phyloP scores from a whole-genome alignment of 2,329 filamentous ascomycete genomes.

The Rhynchosporium graminicola region DNA sequence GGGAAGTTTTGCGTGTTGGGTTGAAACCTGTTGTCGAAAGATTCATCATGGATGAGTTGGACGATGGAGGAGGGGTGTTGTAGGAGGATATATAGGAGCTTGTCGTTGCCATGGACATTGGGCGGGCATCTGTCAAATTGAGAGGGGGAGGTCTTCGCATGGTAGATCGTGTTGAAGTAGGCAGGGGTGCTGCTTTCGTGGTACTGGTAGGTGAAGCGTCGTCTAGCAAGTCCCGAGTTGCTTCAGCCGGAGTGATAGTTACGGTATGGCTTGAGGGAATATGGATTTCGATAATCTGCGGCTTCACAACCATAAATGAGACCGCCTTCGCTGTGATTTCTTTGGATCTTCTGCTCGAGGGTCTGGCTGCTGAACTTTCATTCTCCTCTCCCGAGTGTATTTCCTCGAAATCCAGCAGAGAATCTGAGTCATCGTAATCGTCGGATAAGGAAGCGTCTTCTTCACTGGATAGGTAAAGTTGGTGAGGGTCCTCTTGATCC shows the following conservation, averaged over 20 bases:
- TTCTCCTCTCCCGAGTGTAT: constrained; percentile 33
- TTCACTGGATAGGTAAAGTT: constrained; percentile 65
- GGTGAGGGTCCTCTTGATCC: constrained; percentile 48
- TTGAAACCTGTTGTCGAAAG: constrained; percentile 12
- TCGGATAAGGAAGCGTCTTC: constrained; percentile 66
- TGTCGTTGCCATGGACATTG: constrained; percentile 30
- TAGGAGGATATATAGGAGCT: constrained; percentile 20
- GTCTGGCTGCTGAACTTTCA: constrained; percentile 31
- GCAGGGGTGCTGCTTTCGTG: constrained; percentile 13
- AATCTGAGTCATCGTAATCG: constrained; percentile 59
- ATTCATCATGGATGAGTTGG: constrained; percentile 17
- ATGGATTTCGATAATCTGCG: constrained; percentile 43
- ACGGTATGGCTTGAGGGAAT: constrained; percentile 21
- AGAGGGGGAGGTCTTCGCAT: constrained; percentile 29
- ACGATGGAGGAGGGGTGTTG: constrained; percentile 11
- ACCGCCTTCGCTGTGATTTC: constrained; percentile 60
- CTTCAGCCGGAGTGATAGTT: constrained; percentile 8
- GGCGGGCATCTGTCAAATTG: constrained; percentile 25
- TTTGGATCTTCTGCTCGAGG: constrained; percentile 41
- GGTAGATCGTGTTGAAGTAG: constrained; percentile 13
- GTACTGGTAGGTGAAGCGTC: constrained; percentile 13
- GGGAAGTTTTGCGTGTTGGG: constrained; percentile 28
- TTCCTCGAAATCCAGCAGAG: constrained; percentile 47
- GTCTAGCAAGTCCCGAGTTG: constrained; percentile 20
- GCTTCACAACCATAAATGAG: constrained; percentile 60